These are phyloP conservation scores for Micractinium sp. DNA, from an alignment of 139 green algal genomes.

Conservation along the genomic window DNA sequence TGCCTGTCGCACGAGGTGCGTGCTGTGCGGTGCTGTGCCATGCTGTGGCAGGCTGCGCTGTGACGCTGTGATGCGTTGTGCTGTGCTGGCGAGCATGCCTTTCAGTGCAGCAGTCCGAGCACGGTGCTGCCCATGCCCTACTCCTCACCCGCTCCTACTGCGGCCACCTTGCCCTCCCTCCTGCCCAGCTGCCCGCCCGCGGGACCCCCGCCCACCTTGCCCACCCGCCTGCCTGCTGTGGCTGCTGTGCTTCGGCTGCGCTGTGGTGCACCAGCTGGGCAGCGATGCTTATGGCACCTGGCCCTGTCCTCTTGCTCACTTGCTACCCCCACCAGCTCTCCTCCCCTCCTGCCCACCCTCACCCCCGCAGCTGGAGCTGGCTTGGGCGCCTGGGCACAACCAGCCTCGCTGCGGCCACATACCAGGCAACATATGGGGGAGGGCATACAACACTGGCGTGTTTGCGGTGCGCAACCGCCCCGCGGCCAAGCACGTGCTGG, in stretches of 20 bases:
- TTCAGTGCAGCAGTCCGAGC: background rate
- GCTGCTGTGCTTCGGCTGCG: too few relatives aligned
- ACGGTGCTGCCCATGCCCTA: background rate
- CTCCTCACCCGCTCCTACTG: background rate
- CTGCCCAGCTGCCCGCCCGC: too few relatives aligned
- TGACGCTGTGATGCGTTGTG: background rate
- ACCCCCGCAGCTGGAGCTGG: background rate
- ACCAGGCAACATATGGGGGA: slow-evolving; percentile 28
- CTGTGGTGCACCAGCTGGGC: too few relatives aligned
- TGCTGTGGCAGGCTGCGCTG: too few relatives aligned
- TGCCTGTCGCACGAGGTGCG: slow-evolving; percentile 32
- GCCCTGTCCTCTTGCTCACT: too few relatives aligned
- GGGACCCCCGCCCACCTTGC: too few relatives aligned
- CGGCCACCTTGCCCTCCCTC: too few relatives aligned
- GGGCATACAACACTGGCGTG: slow-evolving; percentile 40
- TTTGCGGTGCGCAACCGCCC: slow-evolving; percentile 33
- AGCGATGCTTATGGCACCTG: too few relatives aligned
- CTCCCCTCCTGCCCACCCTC: background rate
- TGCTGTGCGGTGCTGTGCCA: background rate
- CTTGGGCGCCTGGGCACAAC: background rate
- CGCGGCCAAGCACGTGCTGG: background rate
- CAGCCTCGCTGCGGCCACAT: slow-evolving; percentile 42
- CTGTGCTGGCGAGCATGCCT: background rate
- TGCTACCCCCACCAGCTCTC: background rate
- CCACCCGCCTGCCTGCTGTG: too few relatives aligned